phyloP scores from a whole-genome alignment of 805 yeast genomes.

The Sugiyamaella mastotermitis region DNA sequence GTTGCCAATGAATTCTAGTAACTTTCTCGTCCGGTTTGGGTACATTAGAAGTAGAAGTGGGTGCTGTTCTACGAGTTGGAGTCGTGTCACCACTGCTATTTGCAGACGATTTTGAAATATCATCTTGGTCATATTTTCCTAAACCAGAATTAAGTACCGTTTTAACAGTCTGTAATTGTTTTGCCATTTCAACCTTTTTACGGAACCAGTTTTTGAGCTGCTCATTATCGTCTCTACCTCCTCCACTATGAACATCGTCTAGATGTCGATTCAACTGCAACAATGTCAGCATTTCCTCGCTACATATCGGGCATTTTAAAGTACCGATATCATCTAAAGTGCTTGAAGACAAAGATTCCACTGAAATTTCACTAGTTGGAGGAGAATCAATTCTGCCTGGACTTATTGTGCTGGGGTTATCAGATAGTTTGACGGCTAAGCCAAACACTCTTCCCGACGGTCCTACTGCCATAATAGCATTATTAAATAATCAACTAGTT shows the following conservation, averaged over 20 bases:
- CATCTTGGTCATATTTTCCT: too few relatives aligned
- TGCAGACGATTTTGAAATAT: neutral
- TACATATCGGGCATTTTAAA: constrained; percentile 65
- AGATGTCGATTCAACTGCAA: constrained; percentile 53
- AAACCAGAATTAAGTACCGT: too few relatives aligned
- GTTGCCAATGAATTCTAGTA: constrained; percentile 50
- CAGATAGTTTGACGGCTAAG: too few relatives aligned
- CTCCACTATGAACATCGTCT: constrained; percentile 56
- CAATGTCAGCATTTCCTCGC: constrained; percentile 46
- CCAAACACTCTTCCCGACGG: too few relatives aligned
- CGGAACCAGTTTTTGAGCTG: constrained; percentile 40
- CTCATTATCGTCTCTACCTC: constrained; percentile 26
- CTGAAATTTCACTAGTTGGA: constrained; percentile 15
- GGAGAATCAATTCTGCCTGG: constrained; percentile 14
- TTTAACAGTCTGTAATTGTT: constrained; percentile 26
- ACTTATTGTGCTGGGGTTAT: too few relatives aligned
- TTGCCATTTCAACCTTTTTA: constrained; percentile 36
- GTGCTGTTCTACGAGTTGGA: neutral
- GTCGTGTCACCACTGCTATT: neutral
- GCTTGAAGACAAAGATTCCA: constrained; percentile 15
- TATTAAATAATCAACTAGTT: too few relatives aligned
- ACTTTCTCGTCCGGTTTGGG: constrained; percentile 29
- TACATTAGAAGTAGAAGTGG: too few relatives aligned
- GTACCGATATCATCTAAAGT: constrained; percentile 15
- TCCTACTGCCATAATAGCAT: too few relatives aligned